Percentiles rank a stretch among this genome's conserved stretches.
Evolutionary conservation across 805 yeast species (phyloP).

Genomic region (Kurtzmaniella cleridarum): DNA sequence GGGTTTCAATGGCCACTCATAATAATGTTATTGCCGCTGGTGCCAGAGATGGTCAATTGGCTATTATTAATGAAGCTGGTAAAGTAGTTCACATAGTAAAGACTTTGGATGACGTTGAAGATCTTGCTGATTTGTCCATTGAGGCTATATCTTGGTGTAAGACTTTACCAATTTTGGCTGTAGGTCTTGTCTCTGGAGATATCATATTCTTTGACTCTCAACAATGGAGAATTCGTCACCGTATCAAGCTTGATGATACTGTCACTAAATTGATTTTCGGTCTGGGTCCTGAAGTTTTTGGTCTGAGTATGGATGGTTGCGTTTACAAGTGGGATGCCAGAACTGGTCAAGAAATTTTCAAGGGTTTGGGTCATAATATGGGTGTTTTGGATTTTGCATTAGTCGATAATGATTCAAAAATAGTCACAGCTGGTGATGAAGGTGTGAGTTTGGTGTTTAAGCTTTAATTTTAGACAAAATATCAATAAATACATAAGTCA

Average conservation of each 20-base stretch:
- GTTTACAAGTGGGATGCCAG: conserved; percentile 86
- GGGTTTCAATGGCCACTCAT: conserved; percentile 70
- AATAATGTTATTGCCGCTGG: conserved; percentile 67
- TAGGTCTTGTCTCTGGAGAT: conserved; percentile 86
- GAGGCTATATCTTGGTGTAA: conserved; percentile 74
- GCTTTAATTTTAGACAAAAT: too few species aligned
- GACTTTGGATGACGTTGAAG: conserved; percentile 52
- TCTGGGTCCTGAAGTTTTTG: conserved; percentile 54
- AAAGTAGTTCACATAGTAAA: conserved; percentile 59
- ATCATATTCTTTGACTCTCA: conserved; percentile 76
- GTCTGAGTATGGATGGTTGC: conserved; percentile 78
- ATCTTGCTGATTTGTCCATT: conserved; percentile 38
- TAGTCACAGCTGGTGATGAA: conserved; percentile 95
- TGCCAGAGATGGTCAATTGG: conserved; percentile 80
- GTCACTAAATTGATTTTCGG: conserved; percentile 75
- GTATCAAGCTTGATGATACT: conserved; percentile 70
- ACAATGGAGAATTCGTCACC: conserved; percentile 81
- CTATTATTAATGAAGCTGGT: conserved; percentile 77
- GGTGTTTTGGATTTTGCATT: conserved; percentile 85
- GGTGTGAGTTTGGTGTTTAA: conserved; percentile 79
- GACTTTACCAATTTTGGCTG: conserved; percentile 62
- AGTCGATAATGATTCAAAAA: conserved; percentile 57
- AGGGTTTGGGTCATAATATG: conserved; percentile 88
- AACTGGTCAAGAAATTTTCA: conserved; percentile 71
- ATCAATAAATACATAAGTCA: too few species aligned